A percentile compares a stretch with the other conserved stretches of the same genome.
These are phyloP conservation scores for Hysterangium stoloniferum DNA, from an alignment of 768 basidiomycete genomes.

Conservation along the genomic window DNA sequence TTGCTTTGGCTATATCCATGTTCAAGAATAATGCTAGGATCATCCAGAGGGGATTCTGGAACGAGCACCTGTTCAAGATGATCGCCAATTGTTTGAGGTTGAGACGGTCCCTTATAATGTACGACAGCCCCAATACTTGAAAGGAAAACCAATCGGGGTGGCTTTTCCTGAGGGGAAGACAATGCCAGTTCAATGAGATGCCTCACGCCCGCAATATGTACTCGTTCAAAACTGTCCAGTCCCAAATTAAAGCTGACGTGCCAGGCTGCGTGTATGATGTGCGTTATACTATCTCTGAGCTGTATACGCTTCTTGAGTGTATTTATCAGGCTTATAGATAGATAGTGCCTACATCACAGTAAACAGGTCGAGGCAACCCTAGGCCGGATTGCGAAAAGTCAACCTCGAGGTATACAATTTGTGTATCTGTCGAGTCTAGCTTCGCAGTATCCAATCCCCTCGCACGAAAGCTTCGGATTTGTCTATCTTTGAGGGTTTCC, in stretches of 20 bases:
- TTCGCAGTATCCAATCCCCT: background rate
- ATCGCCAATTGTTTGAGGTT: background rate
- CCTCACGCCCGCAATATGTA: constrained; percentile 13
- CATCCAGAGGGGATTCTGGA: constrained; percentile 2
- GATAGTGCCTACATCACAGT: background rate
- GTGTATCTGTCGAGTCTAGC: background rate
- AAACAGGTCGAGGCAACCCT: background rate
- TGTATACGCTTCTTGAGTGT: background rate
- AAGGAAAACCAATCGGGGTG: background rate
- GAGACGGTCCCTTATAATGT: background rate
- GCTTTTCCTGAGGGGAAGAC: constrained; percentile 7
- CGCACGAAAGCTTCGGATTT: background rate
- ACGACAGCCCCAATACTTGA: constrained; percentile 2
- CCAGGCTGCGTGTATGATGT: constrained; percentile 14
- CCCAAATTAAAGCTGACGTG: constrained; percentile 14
- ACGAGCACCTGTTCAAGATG: background rate
- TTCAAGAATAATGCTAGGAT: background rate
- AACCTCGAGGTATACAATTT: background rate
- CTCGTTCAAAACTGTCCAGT: constrained; percentile 13
- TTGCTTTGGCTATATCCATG: background rate
- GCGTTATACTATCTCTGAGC: constrained; percentile 9
- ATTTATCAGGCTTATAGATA: background rate
- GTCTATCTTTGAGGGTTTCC: background rate
- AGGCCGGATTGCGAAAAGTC: background rate
- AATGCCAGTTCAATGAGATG: constrained; percentile 14